A percentile compares a stretch with the other conserved stretches of the same genome.
Conservation (phyloP, 805 yeast genomes). For the Candida fluviatilis region DNA sequence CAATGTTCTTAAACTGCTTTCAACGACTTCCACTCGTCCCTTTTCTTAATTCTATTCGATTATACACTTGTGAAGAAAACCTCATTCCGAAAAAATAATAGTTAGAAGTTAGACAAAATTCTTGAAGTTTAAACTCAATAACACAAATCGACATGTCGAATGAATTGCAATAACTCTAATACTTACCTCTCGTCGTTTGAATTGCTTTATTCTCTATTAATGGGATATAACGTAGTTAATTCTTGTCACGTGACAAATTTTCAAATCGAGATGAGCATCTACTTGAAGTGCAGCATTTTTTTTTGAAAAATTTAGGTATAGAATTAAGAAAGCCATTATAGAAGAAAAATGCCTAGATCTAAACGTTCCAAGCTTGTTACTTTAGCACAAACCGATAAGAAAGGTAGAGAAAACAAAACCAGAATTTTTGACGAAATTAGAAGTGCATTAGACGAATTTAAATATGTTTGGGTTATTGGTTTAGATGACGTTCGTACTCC, state of each 20-base stretch:
- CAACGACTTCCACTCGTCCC: no score
- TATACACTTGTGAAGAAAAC: no score
- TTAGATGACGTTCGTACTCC: slow-evolving; percentile 94
- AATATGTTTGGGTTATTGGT: slow-evolving; percentile 79
- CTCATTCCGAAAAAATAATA: no score
- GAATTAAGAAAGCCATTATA: not conserved
- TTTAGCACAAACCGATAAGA: slow-evolving; percentile 92
- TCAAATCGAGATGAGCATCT: slow-evolving; percentile 26
- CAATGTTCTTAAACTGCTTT: no score
- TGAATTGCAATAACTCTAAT: no score
- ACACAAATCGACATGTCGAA: no score
- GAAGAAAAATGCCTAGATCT: slow-evolving; percentile 81
- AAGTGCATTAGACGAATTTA: slow-evolving; percentile 69
- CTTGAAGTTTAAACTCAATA: no score
- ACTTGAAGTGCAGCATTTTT: slow-evolving; percentile 3
- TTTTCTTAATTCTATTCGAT: no score
- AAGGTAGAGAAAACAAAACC: slow-evolving; percentile 89
- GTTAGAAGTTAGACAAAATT: no score
- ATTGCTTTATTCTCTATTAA: no score
- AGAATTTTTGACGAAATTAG: slow-evolving; percentile 89
- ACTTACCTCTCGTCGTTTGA: no score
- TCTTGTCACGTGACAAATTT: slow-evolving; percentile 3
- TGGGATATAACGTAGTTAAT: no score
- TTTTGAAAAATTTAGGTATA: slow-evolving; percentile 1
- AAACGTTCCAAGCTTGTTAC: slow-evolving; percentile 95